Base-by-base conservation (phyloP, 2,329 filamentous ascomycete genomes). In the Diaporthe sp. region DNA sequence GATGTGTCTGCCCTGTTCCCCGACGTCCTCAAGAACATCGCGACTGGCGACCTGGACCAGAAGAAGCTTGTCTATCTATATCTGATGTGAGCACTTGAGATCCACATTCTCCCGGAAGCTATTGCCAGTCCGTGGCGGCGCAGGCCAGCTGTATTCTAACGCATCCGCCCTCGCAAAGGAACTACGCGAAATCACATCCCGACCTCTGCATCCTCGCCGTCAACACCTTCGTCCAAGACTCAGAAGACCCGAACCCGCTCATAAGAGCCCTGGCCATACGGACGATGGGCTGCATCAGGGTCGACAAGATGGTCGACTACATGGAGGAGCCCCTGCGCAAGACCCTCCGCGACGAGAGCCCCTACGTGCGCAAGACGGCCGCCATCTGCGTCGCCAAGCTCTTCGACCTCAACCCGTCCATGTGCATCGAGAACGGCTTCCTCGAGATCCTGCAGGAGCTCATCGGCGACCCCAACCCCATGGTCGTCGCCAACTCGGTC, bases 1-100 rank as follows among this genome's bases (percentile, higher is more conserved):
- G 97, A 99, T 86, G 97, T 99, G 76, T 99, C 97, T 72, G 94
- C 96, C 74, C 88, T 99, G 78, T 99, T 99, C 84, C 97, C 97
- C 2, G 97, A 99, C 83, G 97, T 99, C 47, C 88, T 99, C 78
- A 99, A 99, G 90, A 99, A 99, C 83, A 99, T 99, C 85, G 97
- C 97, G 75, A 99, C 97, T 1, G 89, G 87, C 61, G 97, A 99
- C 82, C 87, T 99, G 78, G 97, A 99, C 84, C 97, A 99, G 88
- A 99, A 99, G 91, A 99, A 99, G 89, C 94, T 99, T 79, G 97
- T 99, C 25, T 99, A 99, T 83, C 89, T 99, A 65, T 99, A 99
- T 84, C 88, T 99, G 77, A 99, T 99, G 97, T 97, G 85, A 80
- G 92, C 84, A 65, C 22, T 65, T 57, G 51, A 28, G 28, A 28